phyloP scores from a whole-genome alignment of 495 filamentous ascomycete species.

The Geopyxis carbonaria region DNA sequence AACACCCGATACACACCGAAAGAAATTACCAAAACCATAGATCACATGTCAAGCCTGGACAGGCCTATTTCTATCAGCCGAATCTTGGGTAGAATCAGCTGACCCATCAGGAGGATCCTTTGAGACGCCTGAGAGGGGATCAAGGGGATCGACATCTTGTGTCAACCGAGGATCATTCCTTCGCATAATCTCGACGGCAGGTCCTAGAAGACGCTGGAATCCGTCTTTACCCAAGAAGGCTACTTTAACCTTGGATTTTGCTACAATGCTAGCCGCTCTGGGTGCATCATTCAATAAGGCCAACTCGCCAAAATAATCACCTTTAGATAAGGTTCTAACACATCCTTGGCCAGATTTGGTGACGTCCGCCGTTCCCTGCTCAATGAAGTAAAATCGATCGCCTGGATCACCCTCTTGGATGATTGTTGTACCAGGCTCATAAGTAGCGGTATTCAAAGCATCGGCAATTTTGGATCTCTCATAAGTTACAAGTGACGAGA shows the following conservation, averaged over 20 bases:
- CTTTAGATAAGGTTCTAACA: slow-evolving; percentile 68
- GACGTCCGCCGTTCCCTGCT: slow-evolving; percentile 74
- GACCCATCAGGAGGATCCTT: slow-evolving; percentile 10
- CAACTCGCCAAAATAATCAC: slow-evolving; percentile 93
- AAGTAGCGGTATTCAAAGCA: slow-evolving; percentile 80
- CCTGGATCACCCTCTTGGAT: slow-evolving; percentile 86
- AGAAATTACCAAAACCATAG: too few species aligned
- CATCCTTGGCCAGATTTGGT: slow-evolving; percentile 40
- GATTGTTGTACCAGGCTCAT: slow-evolving; percentile 58
- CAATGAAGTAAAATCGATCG: slow-evolving; percentile 81
- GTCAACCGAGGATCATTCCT: slow-evolving; percentile 40
- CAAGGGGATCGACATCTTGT: slow-evolving; percentile 17
- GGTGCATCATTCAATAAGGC: slow-evolving; percentile 86
- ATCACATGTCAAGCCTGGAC: too few species aligned
- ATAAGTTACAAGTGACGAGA: slow-evolving; percentile 67
- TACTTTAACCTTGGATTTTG: slow-evolving; percentile 76
- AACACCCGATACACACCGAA: too few species aligned
- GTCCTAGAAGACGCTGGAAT: slow-evolving; percentile 82
- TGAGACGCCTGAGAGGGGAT: background rate
- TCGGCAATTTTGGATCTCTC: slow-evolving; percentile 95
- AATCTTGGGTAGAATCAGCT: slow-evolving; percentile 17
- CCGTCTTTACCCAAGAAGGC: slow-evolving; percentile 82
- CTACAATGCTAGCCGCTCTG: slow-evolving; percentile 76
- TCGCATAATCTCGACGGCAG: slow-evolving; percentile 88
- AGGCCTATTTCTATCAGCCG: slow-evolving; percentile 19